Evolutionary conservation across 371 early-diverging fungal genomes (phyloP).

Genomic region (Batkoa obscura): DNA sequence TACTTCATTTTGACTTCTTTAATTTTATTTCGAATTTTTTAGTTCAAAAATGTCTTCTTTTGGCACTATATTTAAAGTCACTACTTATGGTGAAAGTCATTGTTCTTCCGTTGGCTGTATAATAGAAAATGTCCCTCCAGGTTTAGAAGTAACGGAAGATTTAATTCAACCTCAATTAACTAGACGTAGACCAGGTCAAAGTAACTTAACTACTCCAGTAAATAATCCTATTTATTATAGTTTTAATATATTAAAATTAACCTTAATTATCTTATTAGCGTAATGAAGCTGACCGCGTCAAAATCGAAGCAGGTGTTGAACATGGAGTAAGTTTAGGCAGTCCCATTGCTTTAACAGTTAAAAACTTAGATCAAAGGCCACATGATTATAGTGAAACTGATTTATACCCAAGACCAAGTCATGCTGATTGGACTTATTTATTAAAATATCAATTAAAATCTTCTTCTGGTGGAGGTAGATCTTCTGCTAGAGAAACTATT

Average conservation of each 20-base stretch:
- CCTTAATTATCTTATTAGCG: slow-evolving; percentile 22
- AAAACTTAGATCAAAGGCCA: slow-evolving; percentile 89
- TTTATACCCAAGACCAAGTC: slow-evolving; percentile 81
- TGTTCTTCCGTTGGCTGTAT: slow-evolving; percentile 95
- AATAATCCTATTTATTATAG: slow-evolving; percentile 7
- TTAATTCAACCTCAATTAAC: slow-evolving; percentile 86
- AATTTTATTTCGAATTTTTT: too few relatives aligned
- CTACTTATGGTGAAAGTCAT: slow-evolving; percentile 96
- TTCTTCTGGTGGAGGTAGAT: slow-evolving; percentile 83
- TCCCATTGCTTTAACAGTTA: slow-evolving; percentile 80
- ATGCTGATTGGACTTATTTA: slow-evolving; percentile 93
- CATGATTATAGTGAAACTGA: slow-evolving; percentile 90
- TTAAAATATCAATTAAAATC: slow-evolving; percentile 93
- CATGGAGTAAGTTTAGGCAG: slow-evolving; percentile 85
- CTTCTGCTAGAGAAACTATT: slow-evolving; percentile 91
- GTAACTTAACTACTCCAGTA: slow-evolving; percentile 85
- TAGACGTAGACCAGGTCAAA: slow-evolving; percentile 88
- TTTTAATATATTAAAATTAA: not conserved
- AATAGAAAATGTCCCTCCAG: slow-evolving; percentile 90
- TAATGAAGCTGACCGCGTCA: slow-evolving; percentile 78
- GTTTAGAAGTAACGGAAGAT: slow-evolving; percentile 64
- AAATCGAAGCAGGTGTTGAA: slow-evolving; percentile 85
- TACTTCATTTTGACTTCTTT: too few relatives aligned
- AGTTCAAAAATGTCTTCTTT: slow-evolving; percentile 44
- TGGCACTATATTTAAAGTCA: slow-evolving; percentile 61